Conservation (phyloP, 192 early-diverging fungal genomes). For the Coemansia sp. region DNA sequence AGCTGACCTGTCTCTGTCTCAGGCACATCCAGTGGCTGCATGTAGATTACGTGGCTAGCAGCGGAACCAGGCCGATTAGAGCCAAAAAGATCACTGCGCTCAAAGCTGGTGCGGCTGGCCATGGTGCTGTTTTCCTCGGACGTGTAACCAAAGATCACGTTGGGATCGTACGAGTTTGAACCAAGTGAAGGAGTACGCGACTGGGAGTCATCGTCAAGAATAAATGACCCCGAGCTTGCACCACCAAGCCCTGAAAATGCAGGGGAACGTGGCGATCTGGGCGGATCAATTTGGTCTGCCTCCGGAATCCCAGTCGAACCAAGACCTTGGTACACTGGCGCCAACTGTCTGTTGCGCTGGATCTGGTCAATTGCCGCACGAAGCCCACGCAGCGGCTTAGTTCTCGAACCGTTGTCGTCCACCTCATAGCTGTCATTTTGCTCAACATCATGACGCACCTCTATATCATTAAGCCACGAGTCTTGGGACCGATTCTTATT, state of each 20-base stretch:
- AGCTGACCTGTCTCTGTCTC: slow-evolving; percentile 10
- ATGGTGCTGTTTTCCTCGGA: slow-evolving; percentile 54
- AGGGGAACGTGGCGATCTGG: slow-evolving; percentile 4
- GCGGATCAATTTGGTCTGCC: neutral
- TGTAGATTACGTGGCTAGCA: slow-evolving; percentile 36
- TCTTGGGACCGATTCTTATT: neutral
- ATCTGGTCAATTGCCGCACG: slow-evolving; percentile 17
- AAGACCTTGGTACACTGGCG: slow-evolving; percentile 11
- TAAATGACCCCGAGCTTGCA: neutral
- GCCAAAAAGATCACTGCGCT: slow-evolving; percentile 31
- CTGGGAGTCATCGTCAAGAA: slow-evolving; percentile 22
- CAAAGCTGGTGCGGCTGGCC: slow-evolving; percentile 53
- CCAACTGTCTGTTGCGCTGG: slow-evolving; percentile 1
- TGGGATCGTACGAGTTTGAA: slow-evolving; percentile 48
- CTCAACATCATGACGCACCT: no score
- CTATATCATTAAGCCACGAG: no score
- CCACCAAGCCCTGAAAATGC: neutral
- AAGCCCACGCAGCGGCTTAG: slow-evolving; percentile 11
- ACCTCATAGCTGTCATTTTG: no score
- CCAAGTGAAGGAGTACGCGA: slow-evolving; percentile 27
- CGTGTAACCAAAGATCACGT: slow-evolving; percentile 46
- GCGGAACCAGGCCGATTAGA: slow-evolving; percentile 32
- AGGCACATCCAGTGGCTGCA: slow-evolving; percentile 39
- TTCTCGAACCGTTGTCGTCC: no score
- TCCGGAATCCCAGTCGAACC: slow-evolving; percentile 19